Evolutionary conservation across 176 grass and related monocot genomes (phyloP).

Genomic region (Avena insularis): DNA sequence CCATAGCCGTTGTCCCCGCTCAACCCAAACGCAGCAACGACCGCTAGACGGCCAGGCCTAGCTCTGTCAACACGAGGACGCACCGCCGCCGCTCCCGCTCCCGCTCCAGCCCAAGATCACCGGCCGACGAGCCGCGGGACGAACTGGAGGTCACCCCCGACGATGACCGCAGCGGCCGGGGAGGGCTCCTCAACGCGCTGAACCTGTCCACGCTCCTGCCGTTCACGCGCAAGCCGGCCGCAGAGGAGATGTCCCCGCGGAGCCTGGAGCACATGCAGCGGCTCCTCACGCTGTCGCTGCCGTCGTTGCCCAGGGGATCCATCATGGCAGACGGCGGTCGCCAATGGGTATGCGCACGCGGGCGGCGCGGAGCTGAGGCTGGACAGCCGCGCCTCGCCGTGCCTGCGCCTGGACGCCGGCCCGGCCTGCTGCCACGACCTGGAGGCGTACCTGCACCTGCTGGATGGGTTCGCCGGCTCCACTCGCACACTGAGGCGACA

Average conservation of each 20-base stretch:
- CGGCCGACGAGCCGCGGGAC: background rate
- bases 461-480: conserved; percentile 63
- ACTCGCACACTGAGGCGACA: conserved; percentile 65
- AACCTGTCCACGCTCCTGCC: conserved; percentile 55
- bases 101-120: background rate
- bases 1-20: too few species aligned
- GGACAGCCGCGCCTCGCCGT: conserved; percentile 63
- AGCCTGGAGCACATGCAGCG: conserved; percentile 72
- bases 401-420: conserved; percentile 58
- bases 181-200: conserved; percentile 50
- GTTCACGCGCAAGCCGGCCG: conserved; percentile 33
- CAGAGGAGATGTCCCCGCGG: conserved; percentile 69
- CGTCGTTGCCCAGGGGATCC: conserved; percentile 51
- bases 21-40: conserved; percentile 39
- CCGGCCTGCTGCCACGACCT: conserved; percentile 77
- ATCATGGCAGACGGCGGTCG: conserved; percentile 44
- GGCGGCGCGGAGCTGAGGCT: conserved; percentile 62
- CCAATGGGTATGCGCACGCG: conserved; percentile 53
- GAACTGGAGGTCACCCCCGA: background rate
- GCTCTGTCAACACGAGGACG: conserved; percentile 42
- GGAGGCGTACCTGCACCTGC: conserved; percentile 72
- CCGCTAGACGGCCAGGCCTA: conserved; percentile 10
- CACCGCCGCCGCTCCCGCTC: conserved; percentile 48
- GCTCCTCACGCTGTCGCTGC: conserved; percentile 59
- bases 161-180: conserved; percentile 30